Evolutionary conservation across 805 yeast species (phyloP), one percentile per base, ranked within the genome.

Genomic region (Hyphopichia homilentoma): DNA sequence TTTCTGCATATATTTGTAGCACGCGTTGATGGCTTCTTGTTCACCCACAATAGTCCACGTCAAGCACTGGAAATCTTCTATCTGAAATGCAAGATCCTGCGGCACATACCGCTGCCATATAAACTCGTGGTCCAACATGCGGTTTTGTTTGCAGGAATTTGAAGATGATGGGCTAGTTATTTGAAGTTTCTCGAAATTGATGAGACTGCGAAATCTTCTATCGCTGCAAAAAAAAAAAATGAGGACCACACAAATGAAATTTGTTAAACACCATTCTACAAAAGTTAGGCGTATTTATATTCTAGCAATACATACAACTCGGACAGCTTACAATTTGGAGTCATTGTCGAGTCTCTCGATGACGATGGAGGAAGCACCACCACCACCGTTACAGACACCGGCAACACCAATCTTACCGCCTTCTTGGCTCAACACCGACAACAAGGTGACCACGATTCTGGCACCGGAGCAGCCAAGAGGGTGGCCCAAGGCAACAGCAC

Each of bases 361-460:
- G 40, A 93, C 86, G 51, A 93, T 70, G 16, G 97, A 81, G 35
- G 95, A 83, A 30, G 97, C 97, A 59, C 98, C 99, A 59, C 99
- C 99, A 54, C 99, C 99, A 71, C 99, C 98, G 63, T 93, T 93
- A 75, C 98, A 93, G 57, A 93, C 82, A 60, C 87, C 96, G 51
- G 96, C 97, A 46, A 79, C 87, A 60, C 99, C 99, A 47, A 80
- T 61, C 68, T 82, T 86, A 41, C 72, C 72, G 39, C 65, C 68
- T 71, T 93, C 97, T 68, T 90, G 96, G 23, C 63, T 45, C 55
- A 93, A 76, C 12, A 89, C 88, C 30, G 87, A 76, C 38, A 79
- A 52, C 61, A 93, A 74, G 18, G 98, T 93, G 45, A 86, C 89
- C 36, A 93, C 77, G 52, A 93, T 76, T 73, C 97, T 77, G 29